Base-by-base conservation (phyloP, 169 alveolate genomes). In the Plasmodium ovale region DNA sequence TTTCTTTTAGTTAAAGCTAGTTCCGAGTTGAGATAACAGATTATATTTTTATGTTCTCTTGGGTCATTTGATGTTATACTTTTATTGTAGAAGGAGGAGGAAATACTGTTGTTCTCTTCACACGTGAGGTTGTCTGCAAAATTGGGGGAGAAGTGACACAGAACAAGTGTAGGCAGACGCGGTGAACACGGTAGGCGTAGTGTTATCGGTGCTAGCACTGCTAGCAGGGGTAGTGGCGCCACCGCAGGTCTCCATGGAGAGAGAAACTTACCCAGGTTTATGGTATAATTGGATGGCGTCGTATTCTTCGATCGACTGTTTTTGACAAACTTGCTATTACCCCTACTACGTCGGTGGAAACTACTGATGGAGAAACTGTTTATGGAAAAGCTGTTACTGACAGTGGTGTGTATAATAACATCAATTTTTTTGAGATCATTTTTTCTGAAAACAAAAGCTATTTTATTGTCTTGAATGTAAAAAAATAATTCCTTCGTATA, bases 401-500 rank as follows among this genome's bases (percentile, higher is more conserved):
- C 19, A 0, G 89, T 79, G 0, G 89, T 79, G 62, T 79, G 73
- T 31, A 79, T 31, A 49, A 64, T 79, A 7, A 79, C 49, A 4
- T 79, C 89, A 25, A 79, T 65, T 37, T 49, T 79, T 42, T 62
- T 79, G 39, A 79, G 51, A 27, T 79, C 89, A 12, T 19, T 33
- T 54, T 49, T 64, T 42, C 89, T 68, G 19, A 79, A 79, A 14
- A 79, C 4, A 12, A 79, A 79, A 3, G 31, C 27, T 19, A 79
- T 53, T 49, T 58, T 64, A 53, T 47, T 79, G 25, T 79, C 89
- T 42, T 79, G 69, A 42, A 79, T 79, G 47, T 64, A 58, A 51
- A 79, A 79, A 37, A 79, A 79, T 3, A 79, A 47, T 2, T 79
- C 89, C 27, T 79, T 79, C 1, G 89, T 79, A 39, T 79, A 59